Evolutionary conservation across 176 grass and related monocot genomes (phyloP).

Genomic region (Aegilops bicornis): DNA sequence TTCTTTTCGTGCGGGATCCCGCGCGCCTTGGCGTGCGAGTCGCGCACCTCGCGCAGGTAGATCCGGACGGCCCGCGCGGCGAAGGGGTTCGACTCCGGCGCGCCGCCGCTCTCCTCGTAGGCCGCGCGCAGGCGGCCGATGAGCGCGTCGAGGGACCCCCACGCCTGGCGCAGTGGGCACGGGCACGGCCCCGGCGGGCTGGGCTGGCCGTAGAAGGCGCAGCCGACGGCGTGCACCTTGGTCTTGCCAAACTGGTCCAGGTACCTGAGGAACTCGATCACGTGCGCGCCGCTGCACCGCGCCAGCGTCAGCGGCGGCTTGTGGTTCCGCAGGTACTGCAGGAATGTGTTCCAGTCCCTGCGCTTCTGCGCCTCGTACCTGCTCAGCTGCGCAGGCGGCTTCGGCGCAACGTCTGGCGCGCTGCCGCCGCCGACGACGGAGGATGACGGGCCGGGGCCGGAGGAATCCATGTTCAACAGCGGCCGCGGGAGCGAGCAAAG

Average conservation of each 20-base stretch:
- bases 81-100: constrained; percentile 89
- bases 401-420: not conserved
- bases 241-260: constrained; percentile 99
- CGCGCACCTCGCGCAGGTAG: constrained; percentile 95
- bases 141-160: constrained; percentile 97
- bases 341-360: constrained; percentile 97
- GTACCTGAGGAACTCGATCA: constrained; percentile 95
- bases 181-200: constrained; percentile 73
- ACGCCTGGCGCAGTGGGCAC: constrained; percentile 87
- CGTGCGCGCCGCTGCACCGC: constrained; percentile 93
- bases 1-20: constrained; percentile 98
- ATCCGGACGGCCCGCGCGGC: constrained; percentile 91
- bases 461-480: constrained; percentile 36
- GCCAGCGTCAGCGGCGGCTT: constrained; percentile 90
- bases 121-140: constrained; percentile 94
- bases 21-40: constrained; percentile 90
- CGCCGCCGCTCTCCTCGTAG: constrained; percentile 92
- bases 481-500: not conserved
- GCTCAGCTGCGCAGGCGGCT: constrained; percentile 50
- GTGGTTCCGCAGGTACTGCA: constrained; percentile 98
- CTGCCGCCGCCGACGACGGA: not conserved
- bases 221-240: constrained; percentile 76
- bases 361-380: constrained; percentile 98
- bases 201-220: constrained; percentile 83
- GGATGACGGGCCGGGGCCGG: constrained; percentile 23